Evolutionary conservation across 2,329 filamentous ascomycete genomes (phyloP).

Genomic region (Amesomyces nigricolor): DNA sequence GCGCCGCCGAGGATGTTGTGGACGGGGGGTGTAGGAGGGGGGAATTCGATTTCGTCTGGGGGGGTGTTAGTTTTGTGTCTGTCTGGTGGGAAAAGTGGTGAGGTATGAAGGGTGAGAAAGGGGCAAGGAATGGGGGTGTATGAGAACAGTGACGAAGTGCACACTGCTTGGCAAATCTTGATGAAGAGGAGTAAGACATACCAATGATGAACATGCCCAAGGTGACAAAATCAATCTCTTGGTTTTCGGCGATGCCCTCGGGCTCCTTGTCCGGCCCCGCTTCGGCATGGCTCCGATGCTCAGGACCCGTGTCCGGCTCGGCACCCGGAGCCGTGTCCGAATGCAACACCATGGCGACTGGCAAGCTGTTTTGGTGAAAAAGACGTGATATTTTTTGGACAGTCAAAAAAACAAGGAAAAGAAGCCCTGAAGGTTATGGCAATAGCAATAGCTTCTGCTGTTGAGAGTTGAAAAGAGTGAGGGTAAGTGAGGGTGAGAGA

Average conservation of each 20-base stretch:
- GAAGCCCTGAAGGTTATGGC: too few relatives aligned
- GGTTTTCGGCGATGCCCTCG: slow-evolving; percentile 27
- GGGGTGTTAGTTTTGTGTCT: neutral
- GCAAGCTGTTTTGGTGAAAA: neutral
- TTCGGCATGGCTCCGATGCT: neutral
- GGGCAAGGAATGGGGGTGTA: slow-evolving; percentile 4
- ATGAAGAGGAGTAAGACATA: slow-evolving; percentile 33
- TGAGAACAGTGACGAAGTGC: neutral
- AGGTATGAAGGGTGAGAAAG: neutral
- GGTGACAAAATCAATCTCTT: slow-evolving; percentile 60
- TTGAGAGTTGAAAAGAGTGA: neutral
- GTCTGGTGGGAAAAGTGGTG: neutral
- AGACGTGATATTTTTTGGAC: neutral
- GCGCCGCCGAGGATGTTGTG: slow-evolving; percentile 81
- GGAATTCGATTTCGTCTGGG: slow-evolving; percentile 81
- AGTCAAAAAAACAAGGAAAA: too few relatives aligned
- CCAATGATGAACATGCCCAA: slow-evolving; percentile 71
- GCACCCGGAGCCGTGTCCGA: neutral
- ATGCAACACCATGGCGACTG: slow-evolving; percentile 1
- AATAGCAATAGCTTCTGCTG: too few relatives aligned
- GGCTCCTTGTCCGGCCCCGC: neutral
- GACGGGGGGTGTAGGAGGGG: slow-evolving; percentile 61
- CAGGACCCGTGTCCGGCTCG: neutral
- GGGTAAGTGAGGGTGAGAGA: too few relatives aligned
- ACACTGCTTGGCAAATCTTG: too few relatives aligned